Percentiles rank a stretch among this genome's conserved stretches.
These are phyloP conservation scores for Hypoxylon sp. DNA, from an alignment of 2,329 filamentous ascomycete genomes.

Conservation along the genomic window DNA sequence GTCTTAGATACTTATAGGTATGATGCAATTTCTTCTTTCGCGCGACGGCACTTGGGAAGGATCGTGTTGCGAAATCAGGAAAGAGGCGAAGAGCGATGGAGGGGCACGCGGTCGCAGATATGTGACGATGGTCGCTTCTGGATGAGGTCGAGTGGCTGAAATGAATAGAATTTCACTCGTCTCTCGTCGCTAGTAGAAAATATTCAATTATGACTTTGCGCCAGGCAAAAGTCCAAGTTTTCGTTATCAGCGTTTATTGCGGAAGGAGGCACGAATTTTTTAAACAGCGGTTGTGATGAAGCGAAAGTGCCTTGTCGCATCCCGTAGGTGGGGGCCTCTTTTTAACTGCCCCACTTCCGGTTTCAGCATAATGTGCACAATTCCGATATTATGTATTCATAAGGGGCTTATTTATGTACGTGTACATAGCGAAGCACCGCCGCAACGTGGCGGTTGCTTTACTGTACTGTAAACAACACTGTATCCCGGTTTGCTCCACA, in stretches of 20 bases:
- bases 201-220: constrained; percentile 37
- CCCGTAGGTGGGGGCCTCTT: constrained; percentile 30
- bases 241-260: neutral
- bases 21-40: constrained; percentile 17
- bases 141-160: constrained; percentile 2
- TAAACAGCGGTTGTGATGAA: constrained; percentile 21
- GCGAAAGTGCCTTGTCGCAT: constrained; percentile 26
- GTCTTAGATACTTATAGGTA: neutral
- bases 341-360: constrained; percentile 14
- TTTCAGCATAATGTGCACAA: constrained; percentile 20
- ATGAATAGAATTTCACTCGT: constrained; percentile 4
- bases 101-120: constrained; percentile 26
- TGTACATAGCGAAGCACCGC: constrained; percentile 9
- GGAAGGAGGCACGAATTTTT: constrained; percentile 11
- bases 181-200: neutral
- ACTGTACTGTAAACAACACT: neutral
- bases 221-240: constrained; percentile 39
- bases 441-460: constrained; percentile 1
- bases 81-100: constrained; percentile 18
- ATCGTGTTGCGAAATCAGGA: constrained; percentile 5
- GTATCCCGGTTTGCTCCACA: neutral
- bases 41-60: constrained; percentile 12
- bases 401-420: too few species aligned
- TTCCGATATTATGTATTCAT: too few species aligned
- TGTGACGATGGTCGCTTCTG: constrained; percentile 4